Evolutionary conservation across 1,139 yeast species (phyloP).

Genomic region (Saccharomycopsis hybrid): DNA sequence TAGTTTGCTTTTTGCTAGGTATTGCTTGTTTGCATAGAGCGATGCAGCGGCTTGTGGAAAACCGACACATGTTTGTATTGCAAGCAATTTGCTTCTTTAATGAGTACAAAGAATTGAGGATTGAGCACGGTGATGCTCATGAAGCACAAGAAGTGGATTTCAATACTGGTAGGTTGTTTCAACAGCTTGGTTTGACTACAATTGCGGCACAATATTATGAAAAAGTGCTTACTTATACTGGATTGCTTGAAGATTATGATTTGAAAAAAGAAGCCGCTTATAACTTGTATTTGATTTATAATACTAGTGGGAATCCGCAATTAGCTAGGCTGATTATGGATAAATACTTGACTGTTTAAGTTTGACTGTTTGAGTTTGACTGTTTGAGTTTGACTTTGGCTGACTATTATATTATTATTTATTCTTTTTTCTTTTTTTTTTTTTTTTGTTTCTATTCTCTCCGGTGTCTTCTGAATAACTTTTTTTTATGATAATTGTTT

Average conservation of each 20-base stretch:
- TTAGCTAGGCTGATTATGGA: slow-evolving; percentile 61
- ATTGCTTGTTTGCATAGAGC: slow-evolving; percentile 85
- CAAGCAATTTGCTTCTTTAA: slow-evolving; percentile 77
- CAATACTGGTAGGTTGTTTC: slow-evolving; percentile 81
- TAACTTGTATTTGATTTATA: slow-evolving; percentile 69
- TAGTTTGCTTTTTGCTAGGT: slow-evolving; percentile 68
- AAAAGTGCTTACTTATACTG: slow-evolving; percentile 42
- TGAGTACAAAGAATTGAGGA: slow-evolving; percentile 55
- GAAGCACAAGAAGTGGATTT: slow-evolving; percentile 76
- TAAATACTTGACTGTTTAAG: slow-evolving; percentile 39
- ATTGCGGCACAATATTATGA: slow-evolving; percentile 71
- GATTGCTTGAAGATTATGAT: slow-evolving; percentile 40
- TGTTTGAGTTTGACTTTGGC: slow-evolving; percentile 9
- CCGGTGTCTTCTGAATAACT: too few species aligned
- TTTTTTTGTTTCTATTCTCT: neutral
- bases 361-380: slow-evolving; percentile 27
- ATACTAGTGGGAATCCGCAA: slow-evolving; percentile 62
- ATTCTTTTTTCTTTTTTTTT: neutral
- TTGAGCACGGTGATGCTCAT: slow-evolving; percentile 30
- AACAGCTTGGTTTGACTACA: slow-evolving; percentile 67
- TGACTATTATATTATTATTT: neutral
- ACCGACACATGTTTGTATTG: slow-evolving; percentile 78
- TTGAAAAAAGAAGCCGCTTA: slow-evolving; percentile 78
- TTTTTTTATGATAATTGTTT: too few species aligned
- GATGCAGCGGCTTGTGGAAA: slow-evolving; percentile 80